Conservation (phyloP, 108 stramenopile species). For the Asterionellopsis glacialis region DNA sequence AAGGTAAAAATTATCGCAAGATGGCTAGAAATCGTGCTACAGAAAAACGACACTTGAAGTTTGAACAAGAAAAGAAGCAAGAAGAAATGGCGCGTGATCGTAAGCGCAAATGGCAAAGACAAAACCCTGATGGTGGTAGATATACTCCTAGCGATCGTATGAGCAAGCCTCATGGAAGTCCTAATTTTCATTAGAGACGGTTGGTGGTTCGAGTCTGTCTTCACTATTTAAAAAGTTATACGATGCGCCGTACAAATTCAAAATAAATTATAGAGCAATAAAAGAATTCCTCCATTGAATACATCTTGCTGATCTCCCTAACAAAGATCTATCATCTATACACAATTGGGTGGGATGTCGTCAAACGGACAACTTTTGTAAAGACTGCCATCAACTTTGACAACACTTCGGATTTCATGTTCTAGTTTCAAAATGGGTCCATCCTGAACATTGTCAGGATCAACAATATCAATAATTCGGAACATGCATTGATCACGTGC, state of each 20-base stretch:
- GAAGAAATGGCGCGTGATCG: conserved; percentile 84
- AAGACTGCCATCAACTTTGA: conserved; percentile 49
- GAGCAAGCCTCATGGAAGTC: conserved; percentile 14
- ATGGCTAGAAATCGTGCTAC: conserved; percentile 36
- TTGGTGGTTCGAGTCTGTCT: no score
- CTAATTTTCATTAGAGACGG: conserved; percentile 14
- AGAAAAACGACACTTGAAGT: conserved; percentile 50
- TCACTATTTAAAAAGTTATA: no score
- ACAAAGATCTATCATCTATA: neutral
- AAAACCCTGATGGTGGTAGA: conserved; percentile 73
- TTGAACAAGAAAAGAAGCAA: conserved; percentile 53
- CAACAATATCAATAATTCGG: conserved; percentile 46
- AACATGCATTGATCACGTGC: conserved; percentile 71
- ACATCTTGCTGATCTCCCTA: no score
- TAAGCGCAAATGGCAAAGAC: conserved; percentile 68
- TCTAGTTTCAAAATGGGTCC: conserved; percentile 42
- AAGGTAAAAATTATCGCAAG: conserved; percentile 46
- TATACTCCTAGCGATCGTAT: conserved; percentile 67
- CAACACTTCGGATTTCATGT: conserved; percentile 50
- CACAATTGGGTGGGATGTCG: conserved; percentile 20
- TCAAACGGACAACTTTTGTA: conserved; percentile 74
- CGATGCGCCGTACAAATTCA: no score
- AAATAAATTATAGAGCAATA: no score
- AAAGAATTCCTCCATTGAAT: no score
- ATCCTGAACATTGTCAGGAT: conserved; percentile 30